A percentile compares a stretch with the other conserved stretches of the same genome.
Evolutionary conservation across 2,329 filamentous ascomycete genomes (phyloP).

Genomic region (Botrytis fabae): DNA sequence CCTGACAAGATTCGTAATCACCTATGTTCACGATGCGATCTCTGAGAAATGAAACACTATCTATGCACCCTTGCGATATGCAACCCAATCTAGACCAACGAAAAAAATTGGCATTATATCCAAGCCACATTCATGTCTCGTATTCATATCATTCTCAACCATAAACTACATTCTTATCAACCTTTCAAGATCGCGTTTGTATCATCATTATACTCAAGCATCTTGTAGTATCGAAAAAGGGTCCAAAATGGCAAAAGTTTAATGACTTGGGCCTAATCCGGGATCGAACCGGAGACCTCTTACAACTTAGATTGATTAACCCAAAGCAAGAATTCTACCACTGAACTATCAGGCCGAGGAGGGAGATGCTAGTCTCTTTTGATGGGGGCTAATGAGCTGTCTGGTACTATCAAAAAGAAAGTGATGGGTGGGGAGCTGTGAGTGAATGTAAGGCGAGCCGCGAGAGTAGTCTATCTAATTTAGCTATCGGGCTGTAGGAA

Average conservation of each 20-base stretch:
- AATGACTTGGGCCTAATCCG: not conserved
- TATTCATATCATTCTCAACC: not conserved
- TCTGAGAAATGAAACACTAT: not conserved
- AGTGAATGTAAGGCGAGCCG: no score
- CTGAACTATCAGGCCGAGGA: conserved; percentile 13
- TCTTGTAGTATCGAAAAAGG: not conserved
- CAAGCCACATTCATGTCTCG: not conserved
- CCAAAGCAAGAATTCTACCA: conserved; percentile 21
- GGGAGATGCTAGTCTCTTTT: not conserved
- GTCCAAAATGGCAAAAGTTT: not conserved
- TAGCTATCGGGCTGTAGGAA: no score
- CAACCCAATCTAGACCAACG: not conserved
- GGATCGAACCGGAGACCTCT: conserved; percentile 19
- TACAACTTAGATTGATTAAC: not conserved
- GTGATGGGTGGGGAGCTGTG: no score
- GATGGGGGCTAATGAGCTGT: rapidly evolving
- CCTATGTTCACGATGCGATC: not conserved
- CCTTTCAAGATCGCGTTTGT: no score
- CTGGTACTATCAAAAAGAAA: no score
- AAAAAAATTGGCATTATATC: not conserved
- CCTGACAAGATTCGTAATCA: not conserved
- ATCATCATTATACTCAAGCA: not conserved
- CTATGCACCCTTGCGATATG: not conserved
- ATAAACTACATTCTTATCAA: not conserved
- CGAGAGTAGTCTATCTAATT: not conserved